phyloP scores from a whole-genome alignment of 805 yeast genomes.

The Debaryomyces castellii region DNA sequence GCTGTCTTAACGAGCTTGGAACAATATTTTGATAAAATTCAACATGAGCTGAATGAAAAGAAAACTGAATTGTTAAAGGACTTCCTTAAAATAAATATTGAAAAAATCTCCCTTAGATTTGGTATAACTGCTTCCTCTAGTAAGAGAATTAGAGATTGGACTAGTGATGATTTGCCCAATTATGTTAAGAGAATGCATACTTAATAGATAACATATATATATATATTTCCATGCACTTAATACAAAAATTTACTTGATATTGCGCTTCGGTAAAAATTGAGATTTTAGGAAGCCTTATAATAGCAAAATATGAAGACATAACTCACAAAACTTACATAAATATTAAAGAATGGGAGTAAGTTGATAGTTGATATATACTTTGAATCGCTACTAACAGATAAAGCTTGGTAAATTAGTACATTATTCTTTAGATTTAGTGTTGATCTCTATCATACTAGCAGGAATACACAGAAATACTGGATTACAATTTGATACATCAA shows the following conservation, averaged over 20 bases:
- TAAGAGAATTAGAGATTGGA: conserved; percentile 66
- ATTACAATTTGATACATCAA: conserved; percentile 50
- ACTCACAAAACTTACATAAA: too few relatives aligned
- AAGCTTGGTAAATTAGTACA: conserved; percentile 68
- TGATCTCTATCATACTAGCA: conserved; percentile 79
- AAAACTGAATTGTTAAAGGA: conserved; percentile 14
- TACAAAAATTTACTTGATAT: not conserved
- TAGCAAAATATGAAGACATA: too few relatives aligned
- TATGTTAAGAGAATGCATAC: conserved; percentile 42
- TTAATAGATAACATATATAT: not conserved
- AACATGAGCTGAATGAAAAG: conserved; percentile 10
- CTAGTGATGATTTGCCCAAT: conserved; percentile 46
- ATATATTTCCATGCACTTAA: not conserved
- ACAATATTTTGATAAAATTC: conserved; percentile 13
- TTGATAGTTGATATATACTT: not conserved
- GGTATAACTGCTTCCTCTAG: conserved; percentile 38
- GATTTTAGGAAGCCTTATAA: not conserved
- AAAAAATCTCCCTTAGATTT: conserved; percentile 47
- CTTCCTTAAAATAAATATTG: conserved; percentile 40
- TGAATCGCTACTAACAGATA: not conserved
- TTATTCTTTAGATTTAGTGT: conserved; percentile 71
- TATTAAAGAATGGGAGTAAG: conserved; percentile 6
- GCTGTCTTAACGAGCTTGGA: conserved; percentile 39
- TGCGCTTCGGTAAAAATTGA: not conserved
- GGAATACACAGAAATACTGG: conserved; percentile 87